These are phyloP conservation scores for Arachis monticola DNA, from an alignment of 331 rosid species.

Conservation along the genomic window DNA sequence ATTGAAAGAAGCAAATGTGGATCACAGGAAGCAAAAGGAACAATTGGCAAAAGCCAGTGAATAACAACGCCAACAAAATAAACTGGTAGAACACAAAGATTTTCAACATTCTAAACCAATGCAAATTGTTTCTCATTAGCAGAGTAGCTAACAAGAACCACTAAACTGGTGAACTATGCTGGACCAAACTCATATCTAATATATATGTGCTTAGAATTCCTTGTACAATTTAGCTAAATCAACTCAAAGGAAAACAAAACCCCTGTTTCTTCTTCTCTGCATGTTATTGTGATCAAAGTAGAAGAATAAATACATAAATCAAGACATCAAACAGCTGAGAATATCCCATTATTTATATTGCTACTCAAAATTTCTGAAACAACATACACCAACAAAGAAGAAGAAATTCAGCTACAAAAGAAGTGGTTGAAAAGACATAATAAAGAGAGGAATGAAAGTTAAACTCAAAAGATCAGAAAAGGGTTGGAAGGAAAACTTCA, in stretches of 20 bases:
- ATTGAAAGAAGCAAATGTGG: slow-evolving; percentile 7
- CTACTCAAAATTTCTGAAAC: slow-evolving; percentile 24
- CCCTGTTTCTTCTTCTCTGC: slow-evolving; percentile 4
- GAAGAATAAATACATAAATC: neutral
- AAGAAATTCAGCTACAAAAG: neutral
- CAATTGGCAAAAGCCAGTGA: slow-evolving; percentile 7
- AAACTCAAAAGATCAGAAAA: slow-evolving; percentile 9
- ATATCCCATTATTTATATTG: slow-evolving; percentile 13
- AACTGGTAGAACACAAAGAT: neutral
- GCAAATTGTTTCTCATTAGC: neutral
- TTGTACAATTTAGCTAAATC: neutral
- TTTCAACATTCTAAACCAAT: neutral
- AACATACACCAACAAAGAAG: slow-evolving; percentile 6
- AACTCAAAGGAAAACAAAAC: neutral
- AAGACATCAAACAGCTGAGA: slow-evolving; percentile 3
- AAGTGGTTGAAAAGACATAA: neutral
- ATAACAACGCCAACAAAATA: neutral
- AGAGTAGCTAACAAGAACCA: neutral
- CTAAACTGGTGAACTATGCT: slow-evolving; percentile 27
- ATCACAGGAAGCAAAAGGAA: neutral
- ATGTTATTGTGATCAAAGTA: neutral
- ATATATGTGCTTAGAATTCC: neutral
- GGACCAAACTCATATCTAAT: slow-evolving; percentile 4
- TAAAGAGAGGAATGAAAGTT: neutral
- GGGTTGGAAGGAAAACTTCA: neutral